phyloP scores from a whole-genome alignment of 2,329 filamentous ascomycete genomes.

The Colletotrichum magnum region DNA sequence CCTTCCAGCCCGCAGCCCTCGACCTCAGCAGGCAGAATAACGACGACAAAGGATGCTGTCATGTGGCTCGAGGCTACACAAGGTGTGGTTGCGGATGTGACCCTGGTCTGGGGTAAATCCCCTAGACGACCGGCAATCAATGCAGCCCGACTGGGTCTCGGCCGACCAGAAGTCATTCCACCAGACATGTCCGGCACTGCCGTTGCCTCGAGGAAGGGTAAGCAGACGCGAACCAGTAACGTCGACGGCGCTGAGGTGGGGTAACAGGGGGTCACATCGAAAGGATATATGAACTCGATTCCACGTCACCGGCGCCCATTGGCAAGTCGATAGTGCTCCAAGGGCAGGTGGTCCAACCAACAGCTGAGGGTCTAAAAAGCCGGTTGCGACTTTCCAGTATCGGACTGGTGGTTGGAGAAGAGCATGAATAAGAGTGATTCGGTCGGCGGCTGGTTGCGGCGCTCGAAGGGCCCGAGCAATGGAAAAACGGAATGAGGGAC shows the following conservation, averaged over 20 bases:
- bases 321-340: conserved; percentile 6
- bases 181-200: conserved; percentile 23
- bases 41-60: background rate
- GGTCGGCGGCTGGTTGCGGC: conserved; percentile 3
- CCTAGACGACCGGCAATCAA: conserved; percentile 23
- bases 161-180: conserved; percentile 19
- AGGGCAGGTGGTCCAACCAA: conserved; percentile 1
- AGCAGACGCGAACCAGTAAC: conserved; percentile 12
- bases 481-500: background rate
- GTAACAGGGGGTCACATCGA: conserved; percentile 15
- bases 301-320: conserved; percentile 19
- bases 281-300: conserved; percentile 25
- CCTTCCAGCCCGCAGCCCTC: too few species aligned
- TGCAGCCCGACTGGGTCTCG: background rate
- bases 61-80: background rate
- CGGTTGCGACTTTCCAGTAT: conserved; percentile 27
- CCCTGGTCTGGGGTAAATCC: conserved; percentile 30
- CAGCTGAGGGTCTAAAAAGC: background rate
- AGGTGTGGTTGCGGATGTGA: conserved; percentile 15
- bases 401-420: conserved; percentile 1
- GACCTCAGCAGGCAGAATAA: too few species aligned
- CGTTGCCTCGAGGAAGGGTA: background rate
- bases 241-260: conserved; percentile 4
- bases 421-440: background rate
- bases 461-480: background rate